These are phyloP conservation scores for Triadica sebifera DNA, from an alignment of 345 rosid species.

Conservation along the genomic window DNA sequence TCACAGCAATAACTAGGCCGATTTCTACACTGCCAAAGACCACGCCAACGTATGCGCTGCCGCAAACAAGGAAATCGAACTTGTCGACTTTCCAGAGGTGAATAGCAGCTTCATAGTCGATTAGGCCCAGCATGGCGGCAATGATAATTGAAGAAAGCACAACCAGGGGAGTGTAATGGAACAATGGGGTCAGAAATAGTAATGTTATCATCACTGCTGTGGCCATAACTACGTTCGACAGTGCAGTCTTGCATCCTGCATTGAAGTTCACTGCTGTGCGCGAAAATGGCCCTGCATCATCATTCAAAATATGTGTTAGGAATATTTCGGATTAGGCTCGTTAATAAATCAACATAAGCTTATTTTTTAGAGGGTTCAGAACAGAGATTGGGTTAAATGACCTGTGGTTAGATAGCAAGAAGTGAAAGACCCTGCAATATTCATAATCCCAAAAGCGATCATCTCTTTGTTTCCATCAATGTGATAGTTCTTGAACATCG, in stretches of 20 bases:
- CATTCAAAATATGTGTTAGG: not conserved
- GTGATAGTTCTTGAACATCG: constrained; percentile 43
- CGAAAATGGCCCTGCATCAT: constrained; percentile 30
- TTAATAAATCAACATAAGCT: no score
- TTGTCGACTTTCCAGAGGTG: constrained; percentile 42
- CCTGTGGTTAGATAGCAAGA: constrained; percentile 48
- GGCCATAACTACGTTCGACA: constrained; percentile 39
- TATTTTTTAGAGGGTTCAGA: no score
- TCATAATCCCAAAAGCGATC: constrained; percentile 48
- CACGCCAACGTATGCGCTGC: constrained; percentile 30
- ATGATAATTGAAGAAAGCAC: constrained; percentile 35
- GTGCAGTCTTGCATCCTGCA: constrained; percentile 35
- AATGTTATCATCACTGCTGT: constrained; percentile 25
- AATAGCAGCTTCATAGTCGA: constrained; percentile 31
- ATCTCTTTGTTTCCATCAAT: constrained; percentile 52
- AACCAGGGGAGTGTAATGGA: constrained; percentile 30
- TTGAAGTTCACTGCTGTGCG: constrained; percentile 39
- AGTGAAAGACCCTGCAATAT: constrained; percentile 41
- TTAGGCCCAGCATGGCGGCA: constrained; percentile 31
- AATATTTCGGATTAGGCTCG: no score
- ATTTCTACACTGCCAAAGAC: constrained; percentile 25
- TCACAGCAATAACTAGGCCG: constrained; percentile 33
- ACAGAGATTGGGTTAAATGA: not conserved
- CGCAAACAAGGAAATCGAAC: constrained; percentile 33
- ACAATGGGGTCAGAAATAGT: constrained; percentile 28